Base-by-base conservation (phyloP, 2,329 filamentous ascomycete genomes). In the Neurospora sp. region DNA sequence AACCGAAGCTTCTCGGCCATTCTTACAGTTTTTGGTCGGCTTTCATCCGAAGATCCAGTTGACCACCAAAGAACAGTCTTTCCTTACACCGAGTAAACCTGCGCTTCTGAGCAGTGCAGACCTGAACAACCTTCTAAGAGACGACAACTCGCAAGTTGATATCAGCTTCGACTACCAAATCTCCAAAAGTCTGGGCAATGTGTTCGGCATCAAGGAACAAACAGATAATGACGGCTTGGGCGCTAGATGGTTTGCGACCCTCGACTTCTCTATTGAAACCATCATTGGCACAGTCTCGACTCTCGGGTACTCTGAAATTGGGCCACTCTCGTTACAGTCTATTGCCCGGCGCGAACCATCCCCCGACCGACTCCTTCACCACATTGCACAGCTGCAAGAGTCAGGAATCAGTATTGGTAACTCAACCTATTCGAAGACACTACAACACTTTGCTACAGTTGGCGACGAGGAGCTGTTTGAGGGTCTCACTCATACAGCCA, bases 241-340 rank as follows among this genome's bases (percentile, higher is more conserved):
- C 19, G 91, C 93, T n/a, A 87, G 89, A 72, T 88, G 93, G 81
- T 94, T 97, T 77, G 93, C 93, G 10, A 89, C 84, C 70, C 82
- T 93, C 10, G 88, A 94, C 69, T 86, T 90, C 73, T 88, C 92
- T 36, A 87, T 96, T 69, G 86, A 86, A 40, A 85, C 91, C 6
- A 88, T 92, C 37, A 87, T 96, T 69, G 86, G 86, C 40, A 85
- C 91, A 6, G 82, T 96, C 19, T 84, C 86, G 69, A 87, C 91
- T 75, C 86, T 97, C 68, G 91, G 91, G 2, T 82, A 96, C 5
- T 83, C 87, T 66, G 82, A 84, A 41, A 90, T 97, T 72, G 93
- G 93, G 0, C 90, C 93, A 0, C 81, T 91, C 19, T 91, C 92
- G 4, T 78, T 97, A 23, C 91, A 93, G 73, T 90, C 94, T 66